Base-by-base conservation (phyloP, 1,284 basidiomycete species). In the Ceratorhiza oryzae-sativae region DNA sequence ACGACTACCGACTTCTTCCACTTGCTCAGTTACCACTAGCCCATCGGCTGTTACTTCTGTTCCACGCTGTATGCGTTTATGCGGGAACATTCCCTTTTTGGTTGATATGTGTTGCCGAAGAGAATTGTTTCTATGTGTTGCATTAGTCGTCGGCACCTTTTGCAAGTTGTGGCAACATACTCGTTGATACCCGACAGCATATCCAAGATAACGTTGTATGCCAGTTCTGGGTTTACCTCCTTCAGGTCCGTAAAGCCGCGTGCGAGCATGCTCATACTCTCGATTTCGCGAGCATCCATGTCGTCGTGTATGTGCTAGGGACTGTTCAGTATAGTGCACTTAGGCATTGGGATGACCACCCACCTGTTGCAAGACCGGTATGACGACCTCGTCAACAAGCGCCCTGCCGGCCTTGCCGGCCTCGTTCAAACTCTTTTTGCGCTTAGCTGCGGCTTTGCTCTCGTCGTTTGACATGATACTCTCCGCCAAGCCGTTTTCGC, bases 151-250 rank as follows among this genome's bases (percentile, higher is more conserved):
- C 46, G 36, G 32, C 58, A 23, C 62, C 60, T 55, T n/a, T 56
- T 34, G 10, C 20, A 36, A n/a, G 32, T 2, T 10, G 45, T 1
- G 62, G 61, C 13, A 20, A 86, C 92, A 75, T 80, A 95, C 93
- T 93, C 90, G 80, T 96, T 93, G 78, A 98, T 92, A 27, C 93
- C 94, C 30, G 90, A 86, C n/a, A 98, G 83, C 62, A 98, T 87
- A 77, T 97, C 95, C 62, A 95, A 87, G 53, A 98, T 87, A 63
- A 96, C 83, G 73, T 88, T 89, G 79, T 97, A 97, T 0, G 93
- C 91, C 13, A 97, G 83, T 72, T 90, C 88, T 0, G 95, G 88
- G 77, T 96, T 95, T 32, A 87, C 86, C 30, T 90, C 87, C 73
- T 88, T 89, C 30, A 98, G 84, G 77, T 95, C 93, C 61, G 87